These are phyloP conservation scores for Marchantia polymorpha DNA, from an alignment of 225 moss, liverwort and hornwort species.

Conservation along the genomic window DNA sequence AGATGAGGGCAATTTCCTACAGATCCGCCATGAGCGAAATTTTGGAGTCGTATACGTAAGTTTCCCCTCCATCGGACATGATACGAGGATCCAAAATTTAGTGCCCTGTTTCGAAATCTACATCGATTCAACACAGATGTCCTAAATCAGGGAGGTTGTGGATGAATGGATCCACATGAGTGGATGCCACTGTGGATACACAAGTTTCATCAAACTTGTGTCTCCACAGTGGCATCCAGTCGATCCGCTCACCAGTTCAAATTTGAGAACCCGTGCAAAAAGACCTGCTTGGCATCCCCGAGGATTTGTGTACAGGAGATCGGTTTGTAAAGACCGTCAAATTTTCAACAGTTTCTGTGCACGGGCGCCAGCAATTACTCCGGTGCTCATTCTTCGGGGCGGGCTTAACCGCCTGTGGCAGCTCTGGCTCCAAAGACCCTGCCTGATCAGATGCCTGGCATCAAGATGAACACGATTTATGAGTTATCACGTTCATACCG, in stretches of 20 bases:
- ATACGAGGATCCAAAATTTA: background rate
- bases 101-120: constrained; percentile 3
- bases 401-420: background rate
- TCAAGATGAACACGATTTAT: background rate
- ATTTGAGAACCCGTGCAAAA: background rate
- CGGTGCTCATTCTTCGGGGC: background rate
- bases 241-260: no score
- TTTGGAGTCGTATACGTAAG: background rate
- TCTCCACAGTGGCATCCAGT: background rate
- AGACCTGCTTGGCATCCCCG: background rate
- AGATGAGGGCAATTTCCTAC: background rate
- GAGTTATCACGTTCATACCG: background rate
- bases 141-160: background rate
- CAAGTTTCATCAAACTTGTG: background rate
- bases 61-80: background rate
- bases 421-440: background rate
- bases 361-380: background rate
- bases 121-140: background rate
- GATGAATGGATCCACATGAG: background rate
- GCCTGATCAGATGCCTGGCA: background rate
- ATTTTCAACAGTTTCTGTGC: background rate
- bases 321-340: background rate
- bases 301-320: background rate
- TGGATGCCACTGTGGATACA: background rate
- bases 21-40: background rate